Conservation (phyloP, 2,329 filamentous ascomycete genomes). For the Pleoardoris graminearum region DNA sequence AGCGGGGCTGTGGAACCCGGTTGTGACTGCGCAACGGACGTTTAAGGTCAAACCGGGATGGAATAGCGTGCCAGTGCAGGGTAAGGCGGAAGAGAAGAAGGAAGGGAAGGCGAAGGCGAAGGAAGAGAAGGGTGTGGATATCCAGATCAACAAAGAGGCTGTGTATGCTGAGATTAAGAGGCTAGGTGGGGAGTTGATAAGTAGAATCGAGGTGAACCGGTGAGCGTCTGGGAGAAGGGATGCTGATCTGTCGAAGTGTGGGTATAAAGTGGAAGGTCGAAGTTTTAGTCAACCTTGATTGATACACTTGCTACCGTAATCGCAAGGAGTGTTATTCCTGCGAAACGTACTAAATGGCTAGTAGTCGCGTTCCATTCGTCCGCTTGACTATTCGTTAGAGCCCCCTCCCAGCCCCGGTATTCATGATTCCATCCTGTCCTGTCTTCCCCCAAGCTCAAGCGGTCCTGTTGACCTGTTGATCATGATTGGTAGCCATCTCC, state of each 20-base stretch:
- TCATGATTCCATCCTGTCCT: too few species aligned
- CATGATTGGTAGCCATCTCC: not conserved
- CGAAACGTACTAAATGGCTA: too few species aligned
- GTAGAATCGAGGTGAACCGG: slow-evolving; percentile 29
- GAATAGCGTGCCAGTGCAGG: slow-evolving; percentile 61
- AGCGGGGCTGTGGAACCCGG: slow-evolving; percentile 68
- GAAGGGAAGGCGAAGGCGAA: slow-evolving; percentile 18
- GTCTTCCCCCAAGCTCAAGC: too few species aligned
- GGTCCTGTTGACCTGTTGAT: not conserved
- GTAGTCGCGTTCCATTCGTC: too few species aligned
- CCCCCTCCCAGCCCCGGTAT: too few species aligned
- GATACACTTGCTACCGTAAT: not conserved
- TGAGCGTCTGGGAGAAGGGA: not conserved
- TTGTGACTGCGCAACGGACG: slow-evolving; percentile 52
- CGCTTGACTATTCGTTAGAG: too few species aligned
- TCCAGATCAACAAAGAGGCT: slow-evolving; percentile 67
- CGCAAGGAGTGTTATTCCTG: too few species aligned
- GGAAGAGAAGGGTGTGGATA: slow-evolving; percentile 50
- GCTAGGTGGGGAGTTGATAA: slow-evolving; percentile 63
- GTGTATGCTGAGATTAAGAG: slow-evolving; percentile 74
- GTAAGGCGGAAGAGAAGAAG: not conserved
- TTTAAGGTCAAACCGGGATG: slow-evolving; percentile 75
- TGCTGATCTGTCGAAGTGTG: too few species aligned
- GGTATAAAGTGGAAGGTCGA: not conserved
- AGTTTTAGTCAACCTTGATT: not conserved